Conservation (phyloP, 257 asterid species). For the Gentiana dahurica region DNA sequence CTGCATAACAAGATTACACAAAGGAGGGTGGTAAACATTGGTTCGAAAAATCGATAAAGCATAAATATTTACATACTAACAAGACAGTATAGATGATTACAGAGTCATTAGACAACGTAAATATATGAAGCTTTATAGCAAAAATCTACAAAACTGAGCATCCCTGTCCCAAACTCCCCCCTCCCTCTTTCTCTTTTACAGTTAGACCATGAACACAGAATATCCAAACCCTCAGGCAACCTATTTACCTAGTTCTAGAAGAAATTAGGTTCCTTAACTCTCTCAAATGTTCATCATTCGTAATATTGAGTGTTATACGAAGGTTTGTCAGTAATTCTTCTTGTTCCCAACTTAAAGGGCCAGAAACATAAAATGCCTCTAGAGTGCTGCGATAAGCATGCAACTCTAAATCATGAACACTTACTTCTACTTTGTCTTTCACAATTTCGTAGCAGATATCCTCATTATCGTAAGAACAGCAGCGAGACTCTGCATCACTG, state of each 20-base stretch:
- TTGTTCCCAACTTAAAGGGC: conserved; percentile 43
- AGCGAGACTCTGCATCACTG: conserved; percentile 25
- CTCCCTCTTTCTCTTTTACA: conserved; percentile 15
- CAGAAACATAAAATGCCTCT: conserved; percentile 37
- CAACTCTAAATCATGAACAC: conserved; percentile 30
- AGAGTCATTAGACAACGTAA: conserved; percentile 10
- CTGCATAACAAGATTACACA: background rate
- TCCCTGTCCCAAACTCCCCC: no score
- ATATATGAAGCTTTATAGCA: conserved; percentile 7
- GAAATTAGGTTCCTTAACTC: conserved; percentile 30
- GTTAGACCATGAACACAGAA: conserved; percentile 8
- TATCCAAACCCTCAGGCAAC: background rate
- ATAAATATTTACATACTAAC: conserved; percentile 7
- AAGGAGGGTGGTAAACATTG: background rate
- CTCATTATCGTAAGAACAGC: conserved; percentile 11
- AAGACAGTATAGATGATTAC: conserved; percentile 15
- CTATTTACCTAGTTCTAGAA: conserved; percentile 10
- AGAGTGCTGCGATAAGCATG: conserved; percentile 32
- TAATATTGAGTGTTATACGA: conserved; percentile 31
- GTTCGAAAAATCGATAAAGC: conserved; percentile 2
- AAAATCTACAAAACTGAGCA: conserved; percentile 2
- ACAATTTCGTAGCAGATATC: conserved; percentile 8
- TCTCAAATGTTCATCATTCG: conserved; percentile 34
- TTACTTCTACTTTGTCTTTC: conserved; percentile 16
- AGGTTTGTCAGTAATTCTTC: conserved; percentile 33